Percentiles rank a stretch among this genome's conserved stretches.
These are phyloP conservation scores for Metschnikowia continentalis DNA, from an alignment of 805 yeast genomes.

Conservation along the genomic window DNA sequence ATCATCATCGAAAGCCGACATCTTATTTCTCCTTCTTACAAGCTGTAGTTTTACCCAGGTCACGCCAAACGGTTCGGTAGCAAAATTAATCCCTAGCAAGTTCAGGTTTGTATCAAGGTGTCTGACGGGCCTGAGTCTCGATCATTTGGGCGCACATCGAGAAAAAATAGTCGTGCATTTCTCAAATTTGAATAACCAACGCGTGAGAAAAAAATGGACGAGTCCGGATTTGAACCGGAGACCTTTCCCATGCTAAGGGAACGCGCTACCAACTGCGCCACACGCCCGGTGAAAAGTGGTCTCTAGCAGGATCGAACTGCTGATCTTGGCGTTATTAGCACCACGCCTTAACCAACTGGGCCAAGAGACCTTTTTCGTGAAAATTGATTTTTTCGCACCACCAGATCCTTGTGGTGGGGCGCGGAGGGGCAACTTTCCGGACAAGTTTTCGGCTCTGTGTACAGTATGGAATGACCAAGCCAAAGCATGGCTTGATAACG, in stretches of 20 bases:
- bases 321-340: conserved; percentile 62
- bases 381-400: too few species aligned
- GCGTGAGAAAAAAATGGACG: conserved; percentile 47
- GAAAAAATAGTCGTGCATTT: neutral
- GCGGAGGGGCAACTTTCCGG: too few species aligned
- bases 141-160: neutral
- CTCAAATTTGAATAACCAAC: neutral
- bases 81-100: neutral
- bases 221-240: conserved; percentile 76
- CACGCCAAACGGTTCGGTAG: neutral
- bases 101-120: neutral
- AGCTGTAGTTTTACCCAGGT: neutral
- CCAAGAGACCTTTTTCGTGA: conserved; percentile 39
- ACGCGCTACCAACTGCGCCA: conserved; percentile 85
- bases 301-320: conserved; percentile 89
- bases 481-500: too few species aligned
- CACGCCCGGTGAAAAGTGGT: conserved; percentile 60
- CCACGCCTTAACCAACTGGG: conserved; percentile 54
- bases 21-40: neutral
- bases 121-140: neutral
- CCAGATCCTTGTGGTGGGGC: too few species aligned
- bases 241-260: conserved; percentile 78
- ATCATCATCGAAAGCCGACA: conserved; percentile 68
- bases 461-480: too few species aligned
- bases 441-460: too few species aligned